Conservation (phyloP, 495 filamentous ascomycete genomes). For the Mycothermus thermophilus region DNA sequence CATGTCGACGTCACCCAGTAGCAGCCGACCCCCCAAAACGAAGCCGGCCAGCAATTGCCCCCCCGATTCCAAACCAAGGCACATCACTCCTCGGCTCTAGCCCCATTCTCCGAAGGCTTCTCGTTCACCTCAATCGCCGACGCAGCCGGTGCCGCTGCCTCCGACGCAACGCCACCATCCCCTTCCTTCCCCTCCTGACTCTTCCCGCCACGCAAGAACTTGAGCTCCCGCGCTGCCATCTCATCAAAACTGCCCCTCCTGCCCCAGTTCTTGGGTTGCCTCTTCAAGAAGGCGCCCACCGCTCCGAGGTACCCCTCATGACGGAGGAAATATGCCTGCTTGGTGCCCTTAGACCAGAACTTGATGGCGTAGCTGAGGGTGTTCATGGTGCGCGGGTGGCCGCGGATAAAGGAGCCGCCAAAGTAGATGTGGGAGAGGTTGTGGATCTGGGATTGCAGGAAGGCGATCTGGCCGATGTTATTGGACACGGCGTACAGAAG, state of each 20-base stretch:
- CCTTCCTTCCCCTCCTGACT: too few species aligned
- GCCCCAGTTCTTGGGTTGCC: conserved; percentile 86
- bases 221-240: too few species aligned
- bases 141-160: too few species aligned
- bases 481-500: conserved; percentile 79
- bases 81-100: too few species aligned
- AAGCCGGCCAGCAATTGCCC: too few species aligned
- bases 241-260: conserved; percentile 59
- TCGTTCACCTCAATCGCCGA: too few species aligned
- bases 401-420: conserved; percentile 90
- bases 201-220: too few species aligned
- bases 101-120: too few species aligned
- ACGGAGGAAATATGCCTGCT: conserved; percentile 88
- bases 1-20: too few species aligned
- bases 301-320: conserved; percentile 97
- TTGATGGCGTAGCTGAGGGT: conserved; percentile 89
- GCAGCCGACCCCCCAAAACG: too few species aligned
- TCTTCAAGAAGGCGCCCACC: conserved; percentile 85
- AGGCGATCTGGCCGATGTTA: conserved; percentile 97
- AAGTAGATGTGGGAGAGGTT: conserved; percentile 88
- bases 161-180: too few species aligned
- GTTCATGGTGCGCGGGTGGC: conserved; percentile 94
- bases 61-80: too few species aligned
- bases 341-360: conserved; percentile 90
- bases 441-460: conserved; percentile 87